phyloP scores from a whole-genome alignment of 1,284 basidiomycete species.

The Vanrija humicola region DNA sequence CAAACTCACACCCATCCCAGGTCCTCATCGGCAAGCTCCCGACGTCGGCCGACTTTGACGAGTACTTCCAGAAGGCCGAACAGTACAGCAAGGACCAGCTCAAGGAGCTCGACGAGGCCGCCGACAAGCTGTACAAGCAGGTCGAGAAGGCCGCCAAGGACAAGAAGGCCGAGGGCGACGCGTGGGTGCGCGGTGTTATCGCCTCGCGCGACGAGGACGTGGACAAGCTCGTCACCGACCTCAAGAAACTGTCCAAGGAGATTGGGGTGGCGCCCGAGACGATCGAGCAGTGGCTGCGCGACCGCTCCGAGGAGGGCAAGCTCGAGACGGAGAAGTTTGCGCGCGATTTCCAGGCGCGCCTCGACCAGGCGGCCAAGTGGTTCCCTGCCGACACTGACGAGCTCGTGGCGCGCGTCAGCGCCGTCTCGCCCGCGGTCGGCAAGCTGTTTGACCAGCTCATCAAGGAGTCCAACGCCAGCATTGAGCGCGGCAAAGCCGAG shows the following conservation, averaged over 20 bases:
- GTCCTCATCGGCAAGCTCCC: slow-evolving; percentile 39
- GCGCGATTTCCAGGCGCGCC: slow-evolving; percentile 31
- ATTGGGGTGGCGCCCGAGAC: slow-evolving; percentile 44
- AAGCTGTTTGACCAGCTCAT: slow-evolving; percentile 40
- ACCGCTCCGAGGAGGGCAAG: slow-evolving; percentile 39
- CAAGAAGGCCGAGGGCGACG: slow-evolving; percentile 34
- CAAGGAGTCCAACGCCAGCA: slow-evolving; percentile 26
- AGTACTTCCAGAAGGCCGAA: slow-evolving; percentile 37
- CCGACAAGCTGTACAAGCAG: slow-evolving; percentile 38
- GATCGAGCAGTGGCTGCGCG: slow-evolving; percentile 36
- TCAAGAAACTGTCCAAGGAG: slow-evolving; percentile 43
- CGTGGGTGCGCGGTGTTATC: slow-evolving; percentile 36
- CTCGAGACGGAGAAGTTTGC: slow-evolving; percentile 37
- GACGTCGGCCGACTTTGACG: slow-evolving; percentile 35
- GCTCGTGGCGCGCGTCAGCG: slow-evolving; percentile 35
- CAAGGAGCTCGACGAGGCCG: slow-evolving; percentile 40
- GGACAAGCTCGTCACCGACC: slow-evolving; percentile 40
- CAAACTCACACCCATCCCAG: slow-evolving; percentile 4
- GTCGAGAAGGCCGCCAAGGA: slow-evolving; percentile 44
- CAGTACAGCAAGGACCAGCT: slow-evolving; percentile 39
- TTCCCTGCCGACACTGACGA: slow-evolving; percentile 41
- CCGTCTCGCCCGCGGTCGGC: slow-evolving; percentile 40
- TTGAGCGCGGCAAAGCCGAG: slow-evolving; percentile 7
- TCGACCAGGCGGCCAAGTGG: slow-evolving; percentile 30
- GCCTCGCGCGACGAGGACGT: slow-evolving; percentile 40